phyloP scores from a whole-genome alignment of 257 asterid genomes.

The Gentiana straminea region DNA sequence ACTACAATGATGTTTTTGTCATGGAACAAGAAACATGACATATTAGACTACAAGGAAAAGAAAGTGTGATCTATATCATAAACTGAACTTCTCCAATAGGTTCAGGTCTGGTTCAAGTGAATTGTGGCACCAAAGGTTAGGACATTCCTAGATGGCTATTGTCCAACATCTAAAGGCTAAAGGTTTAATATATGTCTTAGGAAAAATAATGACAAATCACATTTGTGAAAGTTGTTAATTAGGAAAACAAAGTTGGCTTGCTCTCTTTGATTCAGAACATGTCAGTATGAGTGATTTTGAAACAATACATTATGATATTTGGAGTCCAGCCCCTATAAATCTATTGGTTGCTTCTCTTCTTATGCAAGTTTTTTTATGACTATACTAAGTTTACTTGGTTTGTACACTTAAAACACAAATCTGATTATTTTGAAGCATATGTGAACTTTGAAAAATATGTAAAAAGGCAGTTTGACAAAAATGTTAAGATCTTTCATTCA shows the following conservation, averaged over 20 bases:
- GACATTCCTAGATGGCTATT: neutral
- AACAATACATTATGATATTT: neutral
- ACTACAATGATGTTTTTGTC: neutral
- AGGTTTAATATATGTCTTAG: neutral
- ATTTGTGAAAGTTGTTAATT: neutral
- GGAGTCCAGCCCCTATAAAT: neutral
- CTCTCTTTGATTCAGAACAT: neutral
- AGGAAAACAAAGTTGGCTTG: neutral
- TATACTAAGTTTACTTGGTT: neutral
- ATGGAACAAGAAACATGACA: neutral
- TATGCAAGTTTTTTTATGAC: neutral
- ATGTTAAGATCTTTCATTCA: too few relatives aligned
- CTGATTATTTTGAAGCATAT: neutral
- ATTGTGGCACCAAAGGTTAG: neutral
- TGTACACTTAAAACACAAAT: neutral
- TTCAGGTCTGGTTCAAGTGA: neutral
- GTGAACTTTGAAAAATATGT: neutral
- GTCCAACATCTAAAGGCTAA: too few relatives aligned
- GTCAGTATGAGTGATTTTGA: neutral
- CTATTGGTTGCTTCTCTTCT: neutral
- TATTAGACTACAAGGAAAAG: neutral
- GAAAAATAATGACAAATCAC: neutral
- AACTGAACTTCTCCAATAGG: neutral
- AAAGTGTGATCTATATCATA: neutral
- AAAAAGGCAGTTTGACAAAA: too few relatives aligned